Conservation (phyloP, 2,329 filamentous ascomycete species). For the Stachybotrys elegans region DNA sequence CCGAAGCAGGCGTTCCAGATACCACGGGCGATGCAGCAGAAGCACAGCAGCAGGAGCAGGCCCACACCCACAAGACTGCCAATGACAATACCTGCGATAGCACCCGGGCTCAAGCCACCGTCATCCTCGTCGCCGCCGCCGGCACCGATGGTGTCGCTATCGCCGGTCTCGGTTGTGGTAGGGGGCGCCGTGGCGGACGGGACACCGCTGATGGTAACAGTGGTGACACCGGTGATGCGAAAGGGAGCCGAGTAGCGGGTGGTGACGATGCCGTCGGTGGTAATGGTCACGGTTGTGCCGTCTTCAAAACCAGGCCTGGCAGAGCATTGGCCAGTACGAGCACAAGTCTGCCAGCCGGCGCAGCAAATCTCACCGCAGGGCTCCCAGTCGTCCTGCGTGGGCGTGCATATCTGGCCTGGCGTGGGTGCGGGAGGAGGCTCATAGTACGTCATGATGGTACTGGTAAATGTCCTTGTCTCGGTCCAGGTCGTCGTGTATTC, state of each 20-base stretch:
- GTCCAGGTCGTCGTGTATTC: conserved; percentile 56
- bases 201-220: conserved; percentile 46
- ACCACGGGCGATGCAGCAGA: conserved; percentile 65
- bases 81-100: conserved; percentile 77
- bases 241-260: conserved; percentile 48
- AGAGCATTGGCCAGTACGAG: conserved; percentile 51
- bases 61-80: conserved; percentile 63
- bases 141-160: conserved; percentile 32
- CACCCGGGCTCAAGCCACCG: conserved; percentile 58
- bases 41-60: conserved; percentile 65
- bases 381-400: conserved; percentile 47
- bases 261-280: conserved; percentile 42
- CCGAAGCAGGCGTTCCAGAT: conserved; percentile 62
- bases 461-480: conserved; percentile 55
- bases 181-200: conserved; percentile 48
- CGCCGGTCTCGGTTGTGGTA: conserved; percentile 39
- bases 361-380: conserved; percentile 69
- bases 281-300: conserved; percentile 37
- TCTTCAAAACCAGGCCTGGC: conserved; percentile 44
- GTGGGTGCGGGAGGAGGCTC: conserved; percentile 39
- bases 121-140: conserved; percentile 31
- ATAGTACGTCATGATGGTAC: conserved; percentile 48
- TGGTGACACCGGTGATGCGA: conserved; percentile 51
- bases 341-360: conserved; percentile 64
- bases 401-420: conserved; percentile 43